Evolutionary conservation across 2,329 filamentous ascomycete species (phyloP), one percentile per base, ranked within the genome.

Genomic region (Aureobasidium musti): DNA sequence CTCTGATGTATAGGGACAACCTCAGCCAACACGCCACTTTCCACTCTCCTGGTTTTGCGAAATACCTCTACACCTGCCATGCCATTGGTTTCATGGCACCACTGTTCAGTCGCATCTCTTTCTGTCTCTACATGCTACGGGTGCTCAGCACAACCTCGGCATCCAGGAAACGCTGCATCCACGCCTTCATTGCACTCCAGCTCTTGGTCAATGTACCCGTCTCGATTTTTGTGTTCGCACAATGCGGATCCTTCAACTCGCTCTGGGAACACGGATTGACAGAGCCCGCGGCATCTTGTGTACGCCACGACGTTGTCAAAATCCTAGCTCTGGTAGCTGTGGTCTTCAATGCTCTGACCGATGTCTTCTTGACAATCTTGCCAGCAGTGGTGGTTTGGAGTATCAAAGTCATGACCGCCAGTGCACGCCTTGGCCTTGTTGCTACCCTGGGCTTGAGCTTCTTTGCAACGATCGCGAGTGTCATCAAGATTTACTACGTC

Each of bases 91-190:
- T 64, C 35, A 30, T 53, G 47, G 33, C 61, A 30, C 61, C 61
- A 2, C 19, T 64, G 5, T 53, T 64, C 47, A 41, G 61, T 30
- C 47, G 61, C 13, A 33, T 64, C 23, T 64, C 61, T 3, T 64
- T 64, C 33, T 64, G 61, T 53, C 49, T 64, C 1, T 64, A 64
- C 28, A 64, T 64, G 61, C 21, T 64, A 19, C 61, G 61, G 2
- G 61, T 64, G 2, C 61, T 64, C 5, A 52, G 61, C 33, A 43
- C 61, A 23, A 41, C 61, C 0, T 64, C 47, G 1, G 33, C 30
- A 2, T 5, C 21, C 5, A 53, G 45, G 1, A 64, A 41, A 43
- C 33, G 33, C 23, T 39, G 30, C 19, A 52, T 64, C 21, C 13
- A 41, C 33, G 61, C 37, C 35, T 52, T 64, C 14, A 64, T 64